Conservation (phyloP, 1,284 basidiomycete genomes). For the Trametes hirsuta region DNA sequence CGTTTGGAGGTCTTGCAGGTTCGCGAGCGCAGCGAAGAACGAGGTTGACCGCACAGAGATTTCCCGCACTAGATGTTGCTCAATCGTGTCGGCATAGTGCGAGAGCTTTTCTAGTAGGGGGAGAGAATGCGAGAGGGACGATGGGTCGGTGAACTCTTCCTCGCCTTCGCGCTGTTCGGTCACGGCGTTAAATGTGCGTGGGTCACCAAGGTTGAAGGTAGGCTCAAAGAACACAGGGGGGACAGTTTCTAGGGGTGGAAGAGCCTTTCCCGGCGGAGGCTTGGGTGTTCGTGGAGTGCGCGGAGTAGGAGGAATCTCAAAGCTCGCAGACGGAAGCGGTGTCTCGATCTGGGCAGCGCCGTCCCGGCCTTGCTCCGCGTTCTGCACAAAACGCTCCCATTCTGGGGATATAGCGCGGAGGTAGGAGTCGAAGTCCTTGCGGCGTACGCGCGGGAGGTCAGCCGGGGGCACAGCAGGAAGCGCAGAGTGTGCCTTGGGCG, state of each 20-base stretch:
- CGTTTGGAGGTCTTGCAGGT: conserved; percentile 89
- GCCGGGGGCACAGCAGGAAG: conserved; percentile 74
- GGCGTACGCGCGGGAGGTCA: conserved; percentile 75
- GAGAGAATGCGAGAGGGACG: conserved; percentile 65
- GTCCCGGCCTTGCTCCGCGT: conserved; percentile 49
- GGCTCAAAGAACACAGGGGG: conserved; percentile 82
- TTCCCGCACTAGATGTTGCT: conserved; percentile 93
- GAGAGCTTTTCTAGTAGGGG: conserved; percentile 91
- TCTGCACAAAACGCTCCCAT: conserved; percentile 74
- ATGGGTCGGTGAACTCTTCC: conserved; percentile 50
- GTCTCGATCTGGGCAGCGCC: conserved; percentile 47
- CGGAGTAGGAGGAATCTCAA: conserved; percentile 25
- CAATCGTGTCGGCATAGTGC: conserved; percentile 92
- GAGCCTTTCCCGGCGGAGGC: conserved; percentile 39
- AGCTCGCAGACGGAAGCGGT: conserved; percentile 31
- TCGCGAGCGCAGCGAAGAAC: conserved; percentile 96
- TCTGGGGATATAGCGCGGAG: conserved; percentile 73
- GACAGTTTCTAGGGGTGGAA: conserved; percentile 78
- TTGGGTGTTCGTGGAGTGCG: conserved; percentile 39
- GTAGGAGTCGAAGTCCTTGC: conserved; percentile 87
- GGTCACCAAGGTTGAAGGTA: conserved; percentile 86
- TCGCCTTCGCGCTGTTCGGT: conserved; percentile 52
- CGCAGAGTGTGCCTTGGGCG: conserved; percentile 82
- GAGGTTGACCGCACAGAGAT: conserved; percentile 90
- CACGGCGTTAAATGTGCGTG: conserved; percentile 81